phyloP scores from a whole-genome alignment of 2,329 filamentous ascomycete genomes.

The Blumeria graminis region DNA sequence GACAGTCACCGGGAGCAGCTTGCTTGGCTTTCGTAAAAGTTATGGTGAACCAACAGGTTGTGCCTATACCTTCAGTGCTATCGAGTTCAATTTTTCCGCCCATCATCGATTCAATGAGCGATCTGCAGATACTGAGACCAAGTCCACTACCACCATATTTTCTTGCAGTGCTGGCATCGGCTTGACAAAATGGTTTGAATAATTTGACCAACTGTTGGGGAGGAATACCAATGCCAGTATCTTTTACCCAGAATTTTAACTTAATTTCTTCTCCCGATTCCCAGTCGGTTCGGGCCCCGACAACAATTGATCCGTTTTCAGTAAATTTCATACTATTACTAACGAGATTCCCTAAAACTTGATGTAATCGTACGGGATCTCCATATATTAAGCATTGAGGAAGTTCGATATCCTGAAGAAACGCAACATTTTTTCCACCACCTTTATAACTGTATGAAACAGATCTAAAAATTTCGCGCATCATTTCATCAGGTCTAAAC shows the following conservation, averaged over 20 bases:
- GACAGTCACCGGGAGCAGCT: constrained; percentile 30
- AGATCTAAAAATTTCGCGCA: constrained; percentile 40
- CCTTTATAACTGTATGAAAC: constrained; percentile 41
- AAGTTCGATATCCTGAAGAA: constrained; percentile 45
- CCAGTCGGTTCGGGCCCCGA: constrained; percentile 47
- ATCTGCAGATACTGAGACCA: constrained; percentile 83
- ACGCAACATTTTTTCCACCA: constrained; percentile 36
- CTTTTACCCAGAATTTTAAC: constrained; percentile 64
- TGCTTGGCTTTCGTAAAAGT: constrained; percentile 62
- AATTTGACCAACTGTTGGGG: constrained; percentile 61
- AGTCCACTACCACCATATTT: constrained; percentile 85
- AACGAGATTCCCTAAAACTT: constrained; percentile 59
- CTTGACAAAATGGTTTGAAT: constrained; percentile 82
- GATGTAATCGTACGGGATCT: constrained; percentile 40
- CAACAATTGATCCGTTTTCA: constrained; percentile 62
- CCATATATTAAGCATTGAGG: constrained; percentile 44
- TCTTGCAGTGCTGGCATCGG: constrained; percentile 69
- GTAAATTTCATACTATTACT: constrained; percentile 92
- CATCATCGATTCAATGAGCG: constrained; percentile 80
- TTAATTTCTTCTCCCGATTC: constrained; percentile 48
- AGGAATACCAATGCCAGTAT: constrained; percentile 81
- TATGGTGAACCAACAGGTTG: constrained; percentile 54
- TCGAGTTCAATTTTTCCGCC: constrained; percentile 65
- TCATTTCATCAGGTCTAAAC: constrained; percentile 41
- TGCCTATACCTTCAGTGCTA: constrained; percentile 47